A percentile compares a stretch with the other conserved stretches of the same genome.
phyloP scores from a whole-genome alignment of 2,329 filamentous ascomycete species.

The Monosporascus sp. region DNA sequence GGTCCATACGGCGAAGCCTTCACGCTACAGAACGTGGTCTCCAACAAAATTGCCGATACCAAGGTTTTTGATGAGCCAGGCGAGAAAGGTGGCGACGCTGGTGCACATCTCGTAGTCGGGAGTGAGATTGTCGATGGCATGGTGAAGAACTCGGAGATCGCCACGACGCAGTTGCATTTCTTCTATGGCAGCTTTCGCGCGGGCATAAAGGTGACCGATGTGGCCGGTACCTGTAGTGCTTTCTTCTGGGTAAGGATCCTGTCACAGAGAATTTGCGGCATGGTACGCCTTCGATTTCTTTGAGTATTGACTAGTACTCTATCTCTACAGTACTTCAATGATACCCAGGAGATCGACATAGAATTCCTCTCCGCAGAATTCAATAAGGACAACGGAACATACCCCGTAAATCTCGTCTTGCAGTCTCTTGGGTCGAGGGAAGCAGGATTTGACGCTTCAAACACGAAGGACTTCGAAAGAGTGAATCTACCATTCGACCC shows the following conservation, averaged over 20 bases:
- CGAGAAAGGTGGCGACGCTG: slow-evolving; percentile 39
- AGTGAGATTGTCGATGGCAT: slow-evolving; percentile 40
- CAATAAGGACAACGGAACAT: slow-evolving; percentile 41
- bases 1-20: slow-evolving; percentile 65
- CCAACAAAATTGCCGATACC: slow-evolving; percentile 41
- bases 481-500: slow-evolving; percentile 62
- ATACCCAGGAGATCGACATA: slow-evolving; percentile 76
- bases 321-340: slow-evolving; percentile 62
- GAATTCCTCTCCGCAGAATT: slow-evolving; percentile 70
- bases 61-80: slow-evolving; percentile 40
- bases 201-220: slow-evolving; percentile 57
- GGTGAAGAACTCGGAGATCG: slow-evolving; percentile 60
- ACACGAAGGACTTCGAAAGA: slow-evolving; percentile 53
- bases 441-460: slow-evolving; percentile 57
- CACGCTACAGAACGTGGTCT: slow-evolving; percentile 49
- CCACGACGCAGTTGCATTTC: slow-evolving; percentile 55
- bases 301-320: not conserved
- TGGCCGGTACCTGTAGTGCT: slow-evolving; percentile 66
- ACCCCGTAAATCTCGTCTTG: slow-evolving; percentile 68
- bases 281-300: not conserved
- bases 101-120: slow-evolving; percentile 53
- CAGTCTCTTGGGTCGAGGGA: slow-evolving; percentile 58
- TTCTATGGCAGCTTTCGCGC: slow-evolving; percentile 66
- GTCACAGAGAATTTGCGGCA: not conserved
- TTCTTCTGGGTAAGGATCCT: slow-evolving; percentile 67